Evolutionary conservation across 495 filamentous ascomycete genomes (phyloP).

Genomic region (Xylaria acuta): DNA sequence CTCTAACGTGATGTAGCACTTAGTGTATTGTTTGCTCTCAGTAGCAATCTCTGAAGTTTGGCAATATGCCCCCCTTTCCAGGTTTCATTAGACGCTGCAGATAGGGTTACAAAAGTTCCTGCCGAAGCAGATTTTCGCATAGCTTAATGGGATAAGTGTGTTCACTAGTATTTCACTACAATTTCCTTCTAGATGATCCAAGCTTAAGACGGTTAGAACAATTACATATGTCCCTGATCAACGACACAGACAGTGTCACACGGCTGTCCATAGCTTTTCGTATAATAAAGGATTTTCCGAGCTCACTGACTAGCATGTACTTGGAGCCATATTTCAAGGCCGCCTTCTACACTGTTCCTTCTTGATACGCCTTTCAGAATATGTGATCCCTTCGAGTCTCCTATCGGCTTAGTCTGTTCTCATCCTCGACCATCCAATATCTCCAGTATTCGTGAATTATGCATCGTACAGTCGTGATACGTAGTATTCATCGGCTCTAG

Average conservation of each 20-base stretch:
- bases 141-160: not conserved
- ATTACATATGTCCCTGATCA: not conserved
- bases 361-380: not conserved
- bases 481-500: not conserved
- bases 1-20: not conserved
- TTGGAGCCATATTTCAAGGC: not conserved
- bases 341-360: not conserved
- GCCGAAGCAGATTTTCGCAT: not conserved
- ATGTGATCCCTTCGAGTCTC: not conserved
- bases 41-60: not conserved
- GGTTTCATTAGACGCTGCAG: not conserved
- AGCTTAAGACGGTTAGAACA: not conserved
- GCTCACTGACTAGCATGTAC: not conserved
- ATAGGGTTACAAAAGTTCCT: not conserved
- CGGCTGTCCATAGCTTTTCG: not conserved
- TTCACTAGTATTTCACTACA: not conserved
- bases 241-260: not conserved
- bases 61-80: not conserved
- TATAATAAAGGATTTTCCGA: not conserved
- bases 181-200: not conserved
- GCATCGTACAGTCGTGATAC: not conserved
- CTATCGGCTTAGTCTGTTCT: not conserved
- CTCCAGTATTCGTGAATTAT: not conserved
- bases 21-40: not conserved
- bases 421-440: not conserved